Evolutionary conservation across 1,284 basidiomycete genomes (phyloP).

Genomic region (Ceratobasidium sp.): DNA sequence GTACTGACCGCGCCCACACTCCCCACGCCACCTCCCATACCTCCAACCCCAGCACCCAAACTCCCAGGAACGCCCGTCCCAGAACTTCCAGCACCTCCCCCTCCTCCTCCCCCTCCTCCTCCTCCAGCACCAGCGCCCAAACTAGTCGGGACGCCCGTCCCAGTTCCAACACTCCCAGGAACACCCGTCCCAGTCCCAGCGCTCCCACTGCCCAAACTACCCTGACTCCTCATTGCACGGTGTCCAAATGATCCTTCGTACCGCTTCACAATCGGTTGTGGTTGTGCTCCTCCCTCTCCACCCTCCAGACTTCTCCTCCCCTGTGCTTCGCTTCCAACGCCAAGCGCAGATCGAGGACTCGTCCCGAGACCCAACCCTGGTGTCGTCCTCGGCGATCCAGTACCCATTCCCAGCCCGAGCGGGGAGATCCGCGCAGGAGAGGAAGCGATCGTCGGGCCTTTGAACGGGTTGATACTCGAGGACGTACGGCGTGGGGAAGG

Average conservation of each 20-base stretch:
- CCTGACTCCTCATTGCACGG: slow-evolving; percentile 16
- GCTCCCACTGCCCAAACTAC: slow-evolving; percentile 34
- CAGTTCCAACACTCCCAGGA: background rate
- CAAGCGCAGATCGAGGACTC: slow-evolving; percentile 16
- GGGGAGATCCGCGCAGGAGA: slow-evolving; percentile 21
- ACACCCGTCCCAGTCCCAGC: background rate
- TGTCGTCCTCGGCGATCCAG: slow-evolving; percentile 22
- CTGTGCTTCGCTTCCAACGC: background rate
- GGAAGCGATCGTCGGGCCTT: slow-evolving; percentile 20
- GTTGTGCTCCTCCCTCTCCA: slow-evolving; percentile 7
- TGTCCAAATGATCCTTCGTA: slow-evolving; percentile 38
- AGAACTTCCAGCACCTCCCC: background rate
- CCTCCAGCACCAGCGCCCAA: slow-evolving; percentile 15
- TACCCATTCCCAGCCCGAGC: background rate
- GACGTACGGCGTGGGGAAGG: slow-evolving; percentile 26
- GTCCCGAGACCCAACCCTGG: slow-evolving; percentile 39
- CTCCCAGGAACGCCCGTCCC: slow-evolving; percentile 17
- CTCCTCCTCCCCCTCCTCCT: slow-evolving; percentile 11
- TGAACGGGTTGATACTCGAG: slow-evolving; percentile 29
- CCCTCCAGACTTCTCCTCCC: slow-evolving; percentile 13
- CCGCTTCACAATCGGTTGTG: slow-evolving; percentile 39
- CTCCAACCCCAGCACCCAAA: background rate
- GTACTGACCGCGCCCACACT: background rate
- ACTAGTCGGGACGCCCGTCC: background rate
- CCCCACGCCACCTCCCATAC: slow-evolving; percentile 15